Conservation (phyloP, 345 rosid genomes). For the Pistacia atlantica region DNA sequence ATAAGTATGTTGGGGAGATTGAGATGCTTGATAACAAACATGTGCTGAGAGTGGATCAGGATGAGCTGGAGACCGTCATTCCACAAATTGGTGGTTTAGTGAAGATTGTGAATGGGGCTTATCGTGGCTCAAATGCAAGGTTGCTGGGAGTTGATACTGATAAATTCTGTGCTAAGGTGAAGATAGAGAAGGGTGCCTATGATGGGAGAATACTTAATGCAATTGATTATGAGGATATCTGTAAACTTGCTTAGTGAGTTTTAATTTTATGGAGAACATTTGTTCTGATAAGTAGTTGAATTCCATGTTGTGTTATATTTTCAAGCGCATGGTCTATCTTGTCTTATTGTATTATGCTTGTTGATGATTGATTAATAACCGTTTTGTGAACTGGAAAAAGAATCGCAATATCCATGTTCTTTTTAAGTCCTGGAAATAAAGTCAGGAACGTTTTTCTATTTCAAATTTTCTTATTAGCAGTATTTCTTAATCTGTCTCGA, state of each 20-base stretch:
- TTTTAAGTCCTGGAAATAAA: too few relatives aligned
- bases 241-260: slow-evolving; percentile 63
- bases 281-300: neutral
- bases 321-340: too few relatives aligned
- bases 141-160: slow-evolving; percentile 80
- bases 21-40: slow-evolving; percentile 87
- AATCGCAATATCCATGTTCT: too few relatives aligned
- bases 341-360: too few relatives aligned
- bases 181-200: slow-evolving; percentile 90
- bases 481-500: too few relatives aligned
- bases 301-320: neutral
- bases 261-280: neutral
- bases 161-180: slow-evolving; percentile 80
- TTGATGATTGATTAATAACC: too few relatives aligned
- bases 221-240: slow-evolving; percentile 87
- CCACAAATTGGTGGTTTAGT: slow-evolving; percentile 83
- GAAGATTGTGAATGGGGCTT: slow-evolving; percentile 88
- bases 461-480: too few relatives aligned
- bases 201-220: slow-evolving; percentile 87
- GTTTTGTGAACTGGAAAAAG: too few relatives aligned
- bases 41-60: slow-evolving; percentile 82
- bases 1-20: slow-evolving; percentile 81
- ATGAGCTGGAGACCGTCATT: slow-evolving; percentile 95
- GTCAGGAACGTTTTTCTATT: too few relatives aligned
- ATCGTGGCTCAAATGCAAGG: slow-evolving; percentile 78